Base-by-base conservation (phyloP, 768 basidiomycete species). In the Suillus brevipes region DNA sequence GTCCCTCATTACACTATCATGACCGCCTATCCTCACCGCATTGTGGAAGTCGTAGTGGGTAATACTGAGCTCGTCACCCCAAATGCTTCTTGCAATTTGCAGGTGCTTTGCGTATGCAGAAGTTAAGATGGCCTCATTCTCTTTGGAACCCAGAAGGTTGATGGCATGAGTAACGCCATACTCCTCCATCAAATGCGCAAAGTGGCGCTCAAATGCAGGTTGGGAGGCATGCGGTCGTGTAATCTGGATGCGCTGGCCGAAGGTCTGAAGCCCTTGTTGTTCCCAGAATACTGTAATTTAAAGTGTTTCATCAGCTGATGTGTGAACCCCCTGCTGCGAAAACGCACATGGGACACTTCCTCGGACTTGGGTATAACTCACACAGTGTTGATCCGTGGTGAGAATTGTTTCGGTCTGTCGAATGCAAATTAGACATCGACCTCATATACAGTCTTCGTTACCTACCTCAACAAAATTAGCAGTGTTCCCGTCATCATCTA, bases 11-110 rank as follows among this genome's bases (percentile, higher is more conserved):
- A 98, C 87, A 66, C 85, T 89, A 67, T 99, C 97, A 73, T 97
- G 95, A 10, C 97, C 97, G 55, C 87, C 87, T 36, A 87, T 77
- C 70, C 85, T 82, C 31, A 96, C 93, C 8, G 87, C 85, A 61
- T 88, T 86, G 73, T 99, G 97, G 74, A 99, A 99, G 78, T 99
- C 97, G 70, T 94, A 99, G 69, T 93, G 87, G 0, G 95, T 95
- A 45, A 97, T 89, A 23, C 85, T 81, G 60, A 95, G 83, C 47
- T 87, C 84, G 64, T 92, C 87, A 16, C 86, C 87, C 69, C 89
- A 84, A 10, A 82, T 83, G 42, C 79, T 80, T 25, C 82, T 83
- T 36, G 92, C 88, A 64, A 85, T 83, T 66, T 85, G 83, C 60
- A 99, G 80, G 77, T 97, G 95, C 38, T 89, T 85, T 31, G 83